A percentile compares a stretch with the other conserved stretches of the same genome.
Evolutionary conservation across 805 yeast genomes (phyloP).

Genomic region (Kuraishia cidri): DNA sequence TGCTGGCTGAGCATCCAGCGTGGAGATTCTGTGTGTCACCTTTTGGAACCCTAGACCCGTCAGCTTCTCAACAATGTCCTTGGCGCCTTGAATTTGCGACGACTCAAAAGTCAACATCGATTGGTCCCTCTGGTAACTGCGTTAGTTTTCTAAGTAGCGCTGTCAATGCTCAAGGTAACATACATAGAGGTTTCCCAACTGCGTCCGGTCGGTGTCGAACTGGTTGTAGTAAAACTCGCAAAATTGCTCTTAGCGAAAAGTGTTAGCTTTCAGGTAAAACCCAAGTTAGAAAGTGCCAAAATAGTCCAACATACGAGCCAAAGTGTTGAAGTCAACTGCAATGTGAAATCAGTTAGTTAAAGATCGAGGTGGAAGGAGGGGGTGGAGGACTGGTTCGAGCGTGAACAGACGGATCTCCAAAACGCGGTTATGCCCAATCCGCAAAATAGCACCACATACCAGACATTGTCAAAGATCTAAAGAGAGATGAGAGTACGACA

Average conservation of each 20-base stretch:
- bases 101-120: slow-evolving; percentile 97
- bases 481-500: too few relatives aligned
- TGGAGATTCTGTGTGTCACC: slow-evolving; percentile 88
- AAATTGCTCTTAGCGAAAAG: slow-evolving; percentile 49
- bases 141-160: not conserved
- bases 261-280: too few relatives aligned
- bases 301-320: slow-evolving; percentile 29
- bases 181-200: slow-evolving; percentile 83
- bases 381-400: too few relatives aligned
- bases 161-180: slow-evolving; percentile 10
- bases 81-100: slow-evolving; percentile 89
- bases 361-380: not conserved
- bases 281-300: too few relatives aligned
- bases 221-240: slow-evolving; percentile 93
- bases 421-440: too few relatives aligned
- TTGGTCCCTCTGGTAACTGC: slow-evolving; percentile 57
- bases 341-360: not conserved
- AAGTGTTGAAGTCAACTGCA: slow-evolving; percentile 33
- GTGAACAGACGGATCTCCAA: too few relatives aligned
- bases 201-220: slow-evolving; percentile 87
- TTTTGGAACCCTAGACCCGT: slow-evolving; percentile 84
- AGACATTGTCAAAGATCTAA: too few relatives aligned
- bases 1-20: slow-evolving; percentile 97
- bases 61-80: slow-evolving; percentile 86
- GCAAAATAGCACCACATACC: too few relatives aligned